These are phyloP conservation scores for Aspergillus japonicus DNA, from an alignment of 2,329 filamentous ascomycete species.

Conservation along the genomic window DNA sequence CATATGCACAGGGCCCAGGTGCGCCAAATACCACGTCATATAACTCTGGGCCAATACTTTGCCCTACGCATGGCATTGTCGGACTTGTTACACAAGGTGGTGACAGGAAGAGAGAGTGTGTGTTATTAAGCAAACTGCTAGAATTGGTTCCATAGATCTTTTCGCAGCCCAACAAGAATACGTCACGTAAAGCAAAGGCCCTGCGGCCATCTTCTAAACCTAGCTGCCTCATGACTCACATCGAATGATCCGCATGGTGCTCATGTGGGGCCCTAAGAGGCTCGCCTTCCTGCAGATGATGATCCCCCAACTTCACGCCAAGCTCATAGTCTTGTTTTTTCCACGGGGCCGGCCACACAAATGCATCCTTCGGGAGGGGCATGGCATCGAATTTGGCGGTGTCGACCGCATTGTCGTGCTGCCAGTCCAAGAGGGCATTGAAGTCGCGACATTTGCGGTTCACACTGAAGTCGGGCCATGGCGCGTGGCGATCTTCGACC, in stretches of 20 bases:
- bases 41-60: no score
- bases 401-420: neutral
- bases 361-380: neutral
- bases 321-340: neutral
- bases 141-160: no score
- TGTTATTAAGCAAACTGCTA: no score
- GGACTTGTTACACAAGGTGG: no score
- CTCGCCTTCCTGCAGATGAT: neutral
- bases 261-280: neutral
- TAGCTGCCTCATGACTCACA: neutral
- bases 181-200: neutral
- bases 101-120: no score
- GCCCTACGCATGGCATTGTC: no score
- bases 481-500: neutral
- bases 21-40: no score
- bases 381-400: neutral
- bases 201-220: neutral
- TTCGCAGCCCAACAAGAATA: neutral
- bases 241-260: neutral
- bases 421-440: neutral
- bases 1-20: no score
- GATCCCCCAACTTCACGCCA: neutral
- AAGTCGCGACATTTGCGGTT: conserved; percentile 5
- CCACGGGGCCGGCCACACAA: neutral
- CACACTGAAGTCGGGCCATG: conserved; percentile 2